Conservation (phyloP, 1,284 basidiomycete genomes). For the Afroboletus lepidellus region DNA sequence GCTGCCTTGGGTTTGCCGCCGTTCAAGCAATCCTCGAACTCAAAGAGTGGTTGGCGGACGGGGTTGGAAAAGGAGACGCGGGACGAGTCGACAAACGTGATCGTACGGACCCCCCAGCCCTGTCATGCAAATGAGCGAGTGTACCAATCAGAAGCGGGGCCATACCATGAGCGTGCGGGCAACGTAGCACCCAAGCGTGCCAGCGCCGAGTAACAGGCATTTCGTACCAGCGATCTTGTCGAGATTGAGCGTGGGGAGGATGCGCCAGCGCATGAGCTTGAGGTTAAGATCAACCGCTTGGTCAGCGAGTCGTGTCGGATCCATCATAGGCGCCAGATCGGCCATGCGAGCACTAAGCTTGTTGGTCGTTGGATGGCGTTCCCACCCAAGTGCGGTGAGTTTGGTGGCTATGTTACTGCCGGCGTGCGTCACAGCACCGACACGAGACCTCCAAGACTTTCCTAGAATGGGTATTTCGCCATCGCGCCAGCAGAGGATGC, state of each 20-base stretch:
- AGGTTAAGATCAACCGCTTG: constrained; percentile 97
- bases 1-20: constrained; percentile 93
- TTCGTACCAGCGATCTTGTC: constrained; percentile 81
- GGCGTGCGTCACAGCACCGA: constrained; percentile 48
- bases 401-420: constrained; percentile 27
- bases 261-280: constrained; percentile 98
- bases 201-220: constrained; percentile 90
- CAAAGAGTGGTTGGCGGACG: constrained; percentile 93
- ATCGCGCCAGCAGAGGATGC: constrained; percentile 76
- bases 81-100: constrained; percentile 90
- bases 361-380: constrained; percentile 77
- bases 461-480: constrained; percentile 43
- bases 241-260: constrained; percentile 86
- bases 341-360: constrained; percentile 88
- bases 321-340: constrained; percentile 95
- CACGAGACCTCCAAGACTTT: constrained; percentile 58
- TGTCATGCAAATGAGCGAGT: constrained; percentile 33
- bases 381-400: constrained; percentile 88
- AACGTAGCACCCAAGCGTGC: constrained; percentile 96
- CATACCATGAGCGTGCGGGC: constrained; percentile 82
- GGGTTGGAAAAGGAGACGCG: constrained; percentile 96
- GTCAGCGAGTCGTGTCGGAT: constrained; percentile 86
- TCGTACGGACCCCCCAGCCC: constrained; percentile 94
- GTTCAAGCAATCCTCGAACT: constrained; percentile 91
- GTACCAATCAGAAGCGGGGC: too few species aligned